A percentile compares a stretch with the other conserved stretches of the same genome.
Conservation (phyloP, 805 yeast genomes). For the Kodamaea laetipori region DNA sequence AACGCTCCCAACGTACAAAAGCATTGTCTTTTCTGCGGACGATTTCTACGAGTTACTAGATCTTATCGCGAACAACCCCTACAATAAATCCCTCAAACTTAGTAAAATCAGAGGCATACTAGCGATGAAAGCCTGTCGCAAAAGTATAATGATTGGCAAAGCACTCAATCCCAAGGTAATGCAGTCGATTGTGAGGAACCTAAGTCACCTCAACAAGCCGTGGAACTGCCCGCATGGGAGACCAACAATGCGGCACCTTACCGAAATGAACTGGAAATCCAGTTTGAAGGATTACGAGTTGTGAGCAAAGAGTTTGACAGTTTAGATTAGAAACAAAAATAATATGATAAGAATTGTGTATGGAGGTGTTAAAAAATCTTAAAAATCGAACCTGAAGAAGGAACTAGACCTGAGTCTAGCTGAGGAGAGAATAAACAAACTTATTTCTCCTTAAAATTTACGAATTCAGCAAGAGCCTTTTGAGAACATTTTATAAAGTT, state of each 20-base stretch:
- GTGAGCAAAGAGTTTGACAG: slow-evolving; percentile 1
- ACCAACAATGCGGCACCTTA: slow-evolving; percentile 92
- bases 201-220: slow-evolving; percentile 80
- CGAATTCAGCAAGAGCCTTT: too few species aligned
- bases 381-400: too few species aligned
- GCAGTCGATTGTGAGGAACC: slow-evolving; percentile 65
- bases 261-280: slow-evolving; percentile 47
- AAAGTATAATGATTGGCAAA: slow-evolving; percentile 91
- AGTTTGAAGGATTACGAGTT: slow-evolving; percentile 14
- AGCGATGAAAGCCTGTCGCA: slow-evolving; percentile 94
- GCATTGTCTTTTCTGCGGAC: slow-evolving; percentile 61
- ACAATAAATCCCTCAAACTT: slow-evolving; percentile 49
- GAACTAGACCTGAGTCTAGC: too few species aligned
- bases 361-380: too few species aligned
- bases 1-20: slow-evolving; percentile 73
- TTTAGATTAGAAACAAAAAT: too few species aligned
- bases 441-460: too few species aligned
- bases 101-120: slow-evolving; percentile 80
- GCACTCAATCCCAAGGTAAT: slow-evolving; percentile 60
- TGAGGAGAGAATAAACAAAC: too few species aligned
- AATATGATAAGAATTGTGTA: too few species aligned
- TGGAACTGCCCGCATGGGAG: slow-evolving; percentile 99
- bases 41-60: slow-evolving; percentile 82
- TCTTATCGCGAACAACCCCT: slow-evolving; percentile 53
- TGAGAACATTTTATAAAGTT: too few species aligned